Base-by-base conservation (phyloP, 345 rosid genomes). In the Streptanthus diversifolius region DNA sequence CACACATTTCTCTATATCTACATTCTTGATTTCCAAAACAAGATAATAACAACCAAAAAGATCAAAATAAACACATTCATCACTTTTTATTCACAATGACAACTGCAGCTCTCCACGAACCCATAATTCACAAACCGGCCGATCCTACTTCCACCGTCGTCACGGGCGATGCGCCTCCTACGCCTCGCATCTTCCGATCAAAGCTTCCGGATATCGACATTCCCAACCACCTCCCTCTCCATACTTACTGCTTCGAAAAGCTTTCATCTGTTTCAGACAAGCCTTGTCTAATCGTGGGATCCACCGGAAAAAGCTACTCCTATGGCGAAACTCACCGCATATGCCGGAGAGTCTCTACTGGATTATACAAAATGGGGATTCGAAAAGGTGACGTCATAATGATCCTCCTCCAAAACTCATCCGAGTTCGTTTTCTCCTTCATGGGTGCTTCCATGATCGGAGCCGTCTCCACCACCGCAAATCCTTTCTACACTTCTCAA, bases 391-490 rank as follows among this genome's bases (percentile, higher is more conserved):
- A 89, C 59, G 98, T 88, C 30, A 84, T 93, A 83, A 91, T 93
- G 98, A 74, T 88, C 71, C 82, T 91, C 32, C 92, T 93, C 41
- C 98, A 81, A 7, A 93, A 91, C 82, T 86, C 86, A 21, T 80
- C 95, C 0, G 96, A 91, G 54, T 93, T 93, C 57, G 95, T 88
- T 30, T 85, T 91, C 83, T 59, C 91, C 21, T 93, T 93, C 86
- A 79, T 93, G 79, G 98, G 88, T 10, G 93, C 97, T 30, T 93
- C 97, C 58, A 86, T 91, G 86, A 70, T 87, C 19, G 98, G 98
- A 3, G 98, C 95, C 0, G 61, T 89, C 70, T 70, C 90, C 59
- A 93, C 98, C 3, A 81, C 93, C 0, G 96, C 93, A 2, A 93
- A 93, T 45, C 98, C 98, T 5, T 93, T 93, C 79, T 93, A 83